These are phyloP conservation scores for Rhododendron henanense DNA, from an alignment of 148 eudicot species.

Conservation along the genomic window DNA sequence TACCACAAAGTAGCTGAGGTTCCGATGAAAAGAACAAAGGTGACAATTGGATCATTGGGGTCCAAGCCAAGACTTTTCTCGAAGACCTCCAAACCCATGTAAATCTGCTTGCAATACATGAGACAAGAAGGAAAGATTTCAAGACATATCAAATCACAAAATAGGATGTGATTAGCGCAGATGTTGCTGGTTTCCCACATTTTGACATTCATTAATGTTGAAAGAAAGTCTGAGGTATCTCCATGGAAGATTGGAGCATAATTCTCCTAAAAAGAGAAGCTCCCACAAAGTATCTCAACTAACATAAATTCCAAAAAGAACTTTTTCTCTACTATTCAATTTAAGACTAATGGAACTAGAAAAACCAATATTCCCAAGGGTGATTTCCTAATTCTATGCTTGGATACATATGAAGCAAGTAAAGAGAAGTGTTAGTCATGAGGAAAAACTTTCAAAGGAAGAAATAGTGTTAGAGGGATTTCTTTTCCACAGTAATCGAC, in stretches of 20 bases:
- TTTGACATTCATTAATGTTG: not conserved
- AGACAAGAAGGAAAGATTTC: slow-evolving; percentile 9
- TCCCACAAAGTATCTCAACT: not conserved
- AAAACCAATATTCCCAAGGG: not conserved
- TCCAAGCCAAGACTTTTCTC: slow-evolving; percentile 78
- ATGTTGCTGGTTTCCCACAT: not conserved
- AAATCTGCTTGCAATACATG: slow-evolving; percentile 40
- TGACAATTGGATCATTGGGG: slow-evolving; percentile 81
- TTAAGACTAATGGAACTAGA: not conserved
- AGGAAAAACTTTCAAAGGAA: not conserved
- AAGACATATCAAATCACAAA: not conserved
- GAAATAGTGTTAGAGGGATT: not conserved
- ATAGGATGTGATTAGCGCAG: not conserved
- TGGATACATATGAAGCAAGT: not conserved
- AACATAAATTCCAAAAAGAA: not conserved
- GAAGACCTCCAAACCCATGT: slow-evolving; percentile 58
- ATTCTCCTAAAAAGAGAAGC: not conserved
- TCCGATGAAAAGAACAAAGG: slow-evolving; percentile 65
- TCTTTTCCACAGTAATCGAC: not conserved
- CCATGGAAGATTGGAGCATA: not conserved
- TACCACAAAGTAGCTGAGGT: slow-evolving; percentile 75
- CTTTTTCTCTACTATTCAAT: not conserved
- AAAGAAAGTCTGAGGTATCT: not conserved
- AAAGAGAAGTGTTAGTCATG: not conserved
- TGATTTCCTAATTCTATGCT: not conserved